A percentile compares a stretch with the other conserved stretches of the same genome.
Conservation (phyloP, 1,139 yeast genomes). For the Entelexis sorbosivorans region DNA sequence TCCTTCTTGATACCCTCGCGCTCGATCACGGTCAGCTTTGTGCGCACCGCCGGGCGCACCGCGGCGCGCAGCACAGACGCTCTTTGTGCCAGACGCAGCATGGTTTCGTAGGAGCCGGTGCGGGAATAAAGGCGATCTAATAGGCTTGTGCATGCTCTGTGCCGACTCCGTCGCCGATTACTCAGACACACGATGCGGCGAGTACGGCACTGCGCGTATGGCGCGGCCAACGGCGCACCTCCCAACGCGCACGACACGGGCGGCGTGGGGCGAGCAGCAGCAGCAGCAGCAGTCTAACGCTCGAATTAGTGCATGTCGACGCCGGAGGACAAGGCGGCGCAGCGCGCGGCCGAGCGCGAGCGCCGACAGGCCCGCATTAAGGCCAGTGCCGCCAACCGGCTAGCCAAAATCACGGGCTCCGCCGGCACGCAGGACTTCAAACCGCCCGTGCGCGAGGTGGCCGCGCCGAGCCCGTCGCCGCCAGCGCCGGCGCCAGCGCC, state of each 20-base stretch:
- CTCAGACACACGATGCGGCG: too few species aligned
- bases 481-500: neutral
- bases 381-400: slow-evolving; percentile 30
- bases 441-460: slow-evolving; percentile 21
- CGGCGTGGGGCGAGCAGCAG: too few species aligned
- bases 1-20: slow-evolving; percentile 5
- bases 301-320: neutral
- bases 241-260: too few species aligned
- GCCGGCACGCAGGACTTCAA: slow-evolving; percentile 22
- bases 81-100: slow-evolving; percentile 11
- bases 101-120: too few species aligned
- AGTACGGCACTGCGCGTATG: too few species aligned
- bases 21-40: slow-evolving; percentile 19
- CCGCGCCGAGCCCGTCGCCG: neutral
- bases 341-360: slow-evolving; percentile 28
- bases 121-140: neutral
- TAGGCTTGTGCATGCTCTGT: neutral
- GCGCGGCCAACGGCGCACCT: too few species aligned
- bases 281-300: too few species aligned
- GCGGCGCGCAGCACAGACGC: slow-evolving; percentile 7
- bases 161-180: too few species aligned
- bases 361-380: slow-evolving; percentile 32
- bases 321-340: slow-evolving; percentile 10
- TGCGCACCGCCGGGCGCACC: slow-evolving; percentile 9
- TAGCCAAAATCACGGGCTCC: slow-evolving; percentile 32